These are phyloP conservation scores for Hawksworthiomyces lignivorus DNA, from an alignment of 2,329 filamentous ascomycete genomes.

Conservation along the genomic window DNA sequence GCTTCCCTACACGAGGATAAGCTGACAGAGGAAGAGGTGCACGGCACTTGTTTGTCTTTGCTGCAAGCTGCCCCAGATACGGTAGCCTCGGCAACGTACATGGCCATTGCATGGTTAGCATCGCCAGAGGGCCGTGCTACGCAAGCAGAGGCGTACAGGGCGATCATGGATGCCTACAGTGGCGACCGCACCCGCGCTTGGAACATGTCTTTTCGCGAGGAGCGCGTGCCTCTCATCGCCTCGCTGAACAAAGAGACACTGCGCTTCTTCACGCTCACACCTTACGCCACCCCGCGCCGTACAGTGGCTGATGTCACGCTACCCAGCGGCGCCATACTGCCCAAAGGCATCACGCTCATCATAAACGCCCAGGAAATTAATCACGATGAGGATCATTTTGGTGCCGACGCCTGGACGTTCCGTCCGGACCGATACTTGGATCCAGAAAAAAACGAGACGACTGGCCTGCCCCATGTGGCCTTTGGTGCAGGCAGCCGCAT, in stretches of 20 bases:
- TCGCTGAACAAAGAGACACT: constrained; percentile 4
- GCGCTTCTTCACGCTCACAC: constrained; percentile 4
- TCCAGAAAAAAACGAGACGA: background rate
- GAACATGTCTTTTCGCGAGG: constrained; percentile 5
- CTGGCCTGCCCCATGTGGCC: constrained; percentile 1
- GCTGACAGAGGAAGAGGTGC: constrained; percentile 3
- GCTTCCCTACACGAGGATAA: constrained; percentile 4
- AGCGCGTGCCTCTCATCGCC: constrained; percentile 1
- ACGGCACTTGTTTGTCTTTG: constrained; percentile 4
- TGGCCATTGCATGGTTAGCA: constrained; percentile 4
- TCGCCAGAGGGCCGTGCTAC: constrained; percentile 2
- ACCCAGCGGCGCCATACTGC: background rate
- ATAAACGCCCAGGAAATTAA: constrained; percentile 4
- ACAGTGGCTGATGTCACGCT: constrained; percentile 4
- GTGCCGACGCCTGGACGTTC: constrained; percentile 3
- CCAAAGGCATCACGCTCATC: constrained; percentile 4
- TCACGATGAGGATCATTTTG: constrained; percentile 2
- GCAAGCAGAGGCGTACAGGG: background rate
- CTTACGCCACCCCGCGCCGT: constrained; percentile 3
- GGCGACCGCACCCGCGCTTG: constrained; percentile 5
- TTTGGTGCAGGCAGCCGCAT: constrained; percentile 6
- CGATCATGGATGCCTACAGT: background rate
- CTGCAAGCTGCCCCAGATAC: constrained; percentile 4
- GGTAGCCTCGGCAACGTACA: constrained; percentile 1
- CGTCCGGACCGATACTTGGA: constrained; percentile 2